phyloP scores from a whole-genome alignment of 306 rosid genomes.

The Cicer bijugum region DNA sequence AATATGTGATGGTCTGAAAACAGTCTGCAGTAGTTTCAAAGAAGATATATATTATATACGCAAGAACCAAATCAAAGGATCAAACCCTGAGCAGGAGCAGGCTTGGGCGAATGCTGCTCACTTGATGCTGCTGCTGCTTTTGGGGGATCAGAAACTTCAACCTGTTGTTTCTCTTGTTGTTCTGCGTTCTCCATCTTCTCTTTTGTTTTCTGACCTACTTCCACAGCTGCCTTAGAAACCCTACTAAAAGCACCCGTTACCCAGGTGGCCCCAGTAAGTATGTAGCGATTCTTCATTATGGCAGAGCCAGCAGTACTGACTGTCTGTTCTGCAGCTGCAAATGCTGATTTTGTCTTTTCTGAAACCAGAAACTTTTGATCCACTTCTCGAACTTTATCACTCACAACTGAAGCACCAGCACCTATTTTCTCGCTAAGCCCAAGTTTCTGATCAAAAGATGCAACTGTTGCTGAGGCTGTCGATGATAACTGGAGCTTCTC shows the following conservation, averaged over 20 bases:
- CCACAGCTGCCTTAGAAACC: constrained; percentile 93
- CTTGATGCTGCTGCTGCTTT: constrained; percentile 63
- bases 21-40: constrained; percentile 46
- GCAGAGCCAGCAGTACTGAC: constrained; percentile 92
- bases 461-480: constrained; percentile 85
- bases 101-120: constrained; percentile 61
- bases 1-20: constrained; percentile 37
- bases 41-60: constrained; percentile 54
- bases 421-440: constrained; percentile 83
- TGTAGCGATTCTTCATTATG: constrained; percentile 87
- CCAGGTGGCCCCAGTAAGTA: constrained; percentile 83
- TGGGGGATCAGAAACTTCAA: constrained; percentile 71
- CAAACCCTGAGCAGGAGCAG: constrained; percentile 85
- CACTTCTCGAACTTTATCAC: constrained; percentile 86
- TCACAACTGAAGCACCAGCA: constrained; percentile 76
- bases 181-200: constrained; percentile 71
- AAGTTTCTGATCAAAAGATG: constrained; percentile 82
- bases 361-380: constrained; percentile 97
- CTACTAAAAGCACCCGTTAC: constrained; percentile 79
- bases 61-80: constrained; percentile 69
- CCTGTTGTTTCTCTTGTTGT: constrained; percentile 65
- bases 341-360: constrained; percentile 90
- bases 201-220: constrained; percentile 85
- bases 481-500: constrained; percentile 84
- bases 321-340: constrained; percentile 88